These are phyloP conservation scores for Aspergillus asperescens DNA, from an alignment of 495 filamentous ascomycete genomes.

Conservation along the genomic window DNA sequence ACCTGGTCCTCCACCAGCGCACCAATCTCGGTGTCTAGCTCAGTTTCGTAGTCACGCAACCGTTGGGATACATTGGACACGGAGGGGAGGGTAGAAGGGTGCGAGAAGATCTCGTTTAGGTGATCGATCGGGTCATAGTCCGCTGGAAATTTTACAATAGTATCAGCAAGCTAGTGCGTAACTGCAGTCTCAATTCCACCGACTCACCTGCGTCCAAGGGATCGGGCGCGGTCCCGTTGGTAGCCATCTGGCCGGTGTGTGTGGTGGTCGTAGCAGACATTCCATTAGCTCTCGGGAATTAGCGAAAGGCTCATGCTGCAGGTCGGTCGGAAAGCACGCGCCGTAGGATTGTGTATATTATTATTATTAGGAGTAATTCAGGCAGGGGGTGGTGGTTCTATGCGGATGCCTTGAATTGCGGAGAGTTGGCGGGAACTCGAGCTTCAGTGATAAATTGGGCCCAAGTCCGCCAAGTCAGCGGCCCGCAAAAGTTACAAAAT, in stretches of 20 bases:
- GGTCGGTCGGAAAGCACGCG: background rate
- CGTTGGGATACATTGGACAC: conserved; percentile 65
- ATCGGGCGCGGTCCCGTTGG: conserved; percentile 34
- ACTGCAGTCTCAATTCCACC: background rate
- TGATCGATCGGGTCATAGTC: conserved; percentile 93
- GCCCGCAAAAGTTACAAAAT: background rate
- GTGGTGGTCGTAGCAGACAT: conserved; percentile 36
- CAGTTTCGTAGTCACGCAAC: conserved; percentile 74
- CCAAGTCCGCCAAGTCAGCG: background rate
- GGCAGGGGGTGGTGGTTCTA: background rate
- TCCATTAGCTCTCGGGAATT: conserved; percentile 30
- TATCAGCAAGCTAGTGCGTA: conserved; percentile 17
- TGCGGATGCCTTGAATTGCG: background rate
- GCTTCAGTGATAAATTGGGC: background rate
- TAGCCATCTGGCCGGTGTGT: conserved; percentile 35
- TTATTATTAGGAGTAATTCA: background rate
- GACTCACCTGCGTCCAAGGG: conserved; percentile 42
- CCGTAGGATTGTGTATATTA: background rate
- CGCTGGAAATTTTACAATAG: conserved; percentile 44
- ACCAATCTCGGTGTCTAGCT: conserved; percentile 74
- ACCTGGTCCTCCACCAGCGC: conserved; percentile 74
- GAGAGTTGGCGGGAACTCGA: conserved; percentile 5
- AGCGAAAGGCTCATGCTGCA: conserved; percentile 30
- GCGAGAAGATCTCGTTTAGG: conserved; percentile 89
- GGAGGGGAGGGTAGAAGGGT: conserved; percentile 79